Percentiles rank a stretch among this genome's conserved stretches.
Evolutionary conservation across 208 protist species (phyloP).

Genomic region (Entamoeba invadens): DNA sequence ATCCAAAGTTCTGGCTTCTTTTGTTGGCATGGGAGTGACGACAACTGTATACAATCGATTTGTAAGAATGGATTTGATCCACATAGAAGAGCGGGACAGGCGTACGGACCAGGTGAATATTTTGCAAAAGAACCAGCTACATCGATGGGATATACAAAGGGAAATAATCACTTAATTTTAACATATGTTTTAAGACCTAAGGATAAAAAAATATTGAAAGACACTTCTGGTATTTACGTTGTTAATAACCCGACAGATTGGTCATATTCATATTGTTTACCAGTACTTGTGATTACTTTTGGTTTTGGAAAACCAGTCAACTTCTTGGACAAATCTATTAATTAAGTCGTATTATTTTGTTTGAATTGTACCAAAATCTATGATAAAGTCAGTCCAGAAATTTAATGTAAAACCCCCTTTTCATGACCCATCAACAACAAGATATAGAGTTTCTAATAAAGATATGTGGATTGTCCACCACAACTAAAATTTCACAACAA

Average conservation of each 20-base stretch:
- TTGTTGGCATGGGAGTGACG: background rate
- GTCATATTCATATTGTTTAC: background rate
- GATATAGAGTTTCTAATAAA: too few species aligned
- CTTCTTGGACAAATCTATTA: background rate
- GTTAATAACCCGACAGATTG: background rate
- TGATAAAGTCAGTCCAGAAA: too few species aligned
- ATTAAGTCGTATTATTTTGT: background rate
- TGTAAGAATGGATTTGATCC: background rate
- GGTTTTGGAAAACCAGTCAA: background rate
- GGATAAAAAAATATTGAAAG: background rate
- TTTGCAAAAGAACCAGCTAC: background rate
- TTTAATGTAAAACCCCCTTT: too few species aligned
- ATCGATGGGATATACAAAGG: background rate
- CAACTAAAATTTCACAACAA: too few species aligned
- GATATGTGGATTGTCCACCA: too few species aligned
- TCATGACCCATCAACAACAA: too few species aligned
- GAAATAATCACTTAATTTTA: background rate
- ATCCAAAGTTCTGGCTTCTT: background rate
- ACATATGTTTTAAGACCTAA: background rate
- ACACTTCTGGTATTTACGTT: background rate
- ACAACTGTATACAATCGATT: background rate
- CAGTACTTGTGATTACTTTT: background rate
- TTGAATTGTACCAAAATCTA: background rate
- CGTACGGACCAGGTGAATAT: background rate
- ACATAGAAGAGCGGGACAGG: background rate